phyloP scores from a whole-genome alignment of 2,329 filamentous ascomycete species.

The Fusarium scirpi region DNA sequence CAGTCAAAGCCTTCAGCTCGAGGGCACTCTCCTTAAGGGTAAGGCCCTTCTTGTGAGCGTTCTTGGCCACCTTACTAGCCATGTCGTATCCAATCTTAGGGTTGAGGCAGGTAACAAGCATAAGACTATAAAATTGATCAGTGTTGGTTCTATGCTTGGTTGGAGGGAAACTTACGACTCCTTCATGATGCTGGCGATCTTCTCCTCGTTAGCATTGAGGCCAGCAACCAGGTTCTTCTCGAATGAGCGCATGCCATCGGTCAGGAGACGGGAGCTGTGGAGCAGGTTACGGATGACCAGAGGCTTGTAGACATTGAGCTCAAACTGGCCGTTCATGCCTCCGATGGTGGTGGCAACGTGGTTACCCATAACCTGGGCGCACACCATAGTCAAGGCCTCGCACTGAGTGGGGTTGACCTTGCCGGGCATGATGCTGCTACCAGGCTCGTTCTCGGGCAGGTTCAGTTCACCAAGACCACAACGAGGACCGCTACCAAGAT shows the following conservation, averaged over 20 bases:
- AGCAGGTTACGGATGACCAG: slow-evolving; percentile 95
- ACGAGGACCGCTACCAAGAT: slow-evolving; percentile 93
- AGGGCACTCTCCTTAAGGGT: slow-evolving; percentile 94
- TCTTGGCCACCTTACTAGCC: slow-evolving; percentile 97
- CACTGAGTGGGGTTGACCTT: slow-evolving; percentile 99
- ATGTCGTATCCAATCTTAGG: slow-evolving; percentile 98
- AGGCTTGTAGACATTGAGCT: slow-evolving; percentile 99
- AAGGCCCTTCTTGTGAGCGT: slow-evolving; percentile 97
- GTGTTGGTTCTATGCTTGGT: not conserved
- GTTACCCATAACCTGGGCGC: slow-evolving; percentile 98
- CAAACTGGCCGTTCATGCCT: slow-evolving; percentile 97
- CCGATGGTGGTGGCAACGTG: slow-evolving; percentile 92
- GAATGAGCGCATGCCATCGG: slow-evolving; percentile 94
- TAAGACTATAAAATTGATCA: slow-evolving; percentile 71
- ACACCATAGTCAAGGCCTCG: slow-evolving; percentile 97
- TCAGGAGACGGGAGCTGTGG: slow-evolving; percentile 88
- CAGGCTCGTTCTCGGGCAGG: slow-evolving; percentile 97
- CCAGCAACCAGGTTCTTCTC: slow-evolving; percentile 92
- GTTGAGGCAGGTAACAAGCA: slow-evolving; percentile 98
- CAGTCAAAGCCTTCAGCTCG: slow-evolving; percentile 89
- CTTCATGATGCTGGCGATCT: slow-evolving; percentile 90
- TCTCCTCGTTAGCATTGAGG: slow-evolving; percentile 91
- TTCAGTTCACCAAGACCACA: slow-evolving; percentile 94
- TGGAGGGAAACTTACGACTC: slow-evolving; percentile 77
- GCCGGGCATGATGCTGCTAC: slow-evolving; percentile 98